phyloP scores from a whole-genome alignment of 306 rosid species.

The Medicago arabica region DNA sequence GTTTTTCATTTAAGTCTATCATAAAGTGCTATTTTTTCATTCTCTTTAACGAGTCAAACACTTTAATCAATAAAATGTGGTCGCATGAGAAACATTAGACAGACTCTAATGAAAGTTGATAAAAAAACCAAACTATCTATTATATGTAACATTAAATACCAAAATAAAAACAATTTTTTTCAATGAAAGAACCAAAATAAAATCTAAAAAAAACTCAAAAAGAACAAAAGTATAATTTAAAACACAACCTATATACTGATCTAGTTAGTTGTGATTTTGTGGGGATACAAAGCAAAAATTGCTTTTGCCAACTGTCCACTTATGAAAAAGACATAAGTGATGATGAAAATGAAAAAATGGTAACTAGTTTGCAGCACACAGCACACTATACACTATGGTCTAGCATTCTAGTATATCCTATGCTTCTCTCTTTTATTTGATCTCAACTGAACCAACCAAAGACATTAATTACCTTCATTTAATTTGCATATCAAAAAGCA shows the following conservation, averaged over 20 bases:
- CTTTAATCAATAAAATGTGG: no score
- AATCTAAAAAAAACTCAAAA: no score
- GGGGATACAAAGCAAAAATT: slow-evolving; percentile 29
- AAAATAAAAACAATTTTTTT: no score
- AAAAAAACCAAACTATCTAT: no score
- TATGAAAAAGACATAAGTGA: slow-evolving; percentile 45
- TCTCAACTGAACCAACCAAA: slow-evolving; percentile 16
- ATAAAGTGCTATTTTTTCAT: no score
- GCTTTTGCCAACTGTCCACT: slow-evolving; percentile 58
- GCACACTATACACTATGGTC: slow-evolving; percentile 21
- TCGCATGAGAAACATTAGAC: no score
- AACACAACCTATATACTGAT: neutral
- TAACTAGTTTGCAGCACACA: neutral
- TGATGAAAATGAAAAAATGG: slow-evolving; percentile 26
- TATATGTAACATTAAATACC: no score
- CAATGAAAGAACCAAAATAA: no score
- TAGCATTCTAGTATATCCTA: slow-evolving; percentile 1
- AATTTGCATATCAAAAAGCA: slow-evolving; percentile 35
- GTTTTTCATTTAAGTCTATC: no score
- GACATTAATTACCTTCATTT: slow-evolving; percentile 50
- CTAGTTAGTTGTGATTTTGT: neutral
- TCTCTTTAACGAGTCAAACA: no score
- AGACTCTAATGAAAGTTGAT: no score
- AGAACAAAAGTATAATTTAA: no score
- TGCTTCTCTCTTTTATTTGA: slow-evolving; percentile 39